phyloP scores from a whole-genome alignment of 1,139 yeast genomes.

The Candida tetrigidarum region DNA sequence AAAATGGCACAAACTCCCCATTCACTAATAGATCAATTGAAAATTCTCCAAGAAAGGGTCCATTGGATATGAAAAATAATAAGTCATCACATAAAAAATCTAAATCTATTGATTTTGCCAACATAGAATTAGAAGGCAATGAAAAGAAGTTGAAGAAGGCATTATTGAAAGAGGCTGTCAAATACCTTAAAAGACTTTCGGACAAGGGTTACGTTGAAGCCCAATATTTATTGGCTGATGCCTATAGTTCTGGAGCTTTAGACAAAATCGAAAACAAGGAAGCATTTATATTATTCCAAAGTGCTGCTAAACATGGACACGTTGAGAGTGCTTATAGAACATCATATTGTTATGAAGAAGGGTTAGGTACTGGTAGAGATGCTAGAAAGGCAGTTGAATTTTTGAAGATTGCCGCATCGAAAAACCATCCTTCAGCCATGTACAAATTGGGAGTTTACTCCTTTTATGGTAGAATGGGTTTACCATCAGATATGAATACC shows the following conservation, averaged over 20 bases:
- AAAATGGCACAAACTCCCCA: conserved; percentile 18
- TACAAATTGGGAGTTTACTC: conserved; percentile 87
- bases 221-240: conserved; percentile 88
- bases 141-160: conserved; percentile 45
- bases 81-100: conserved; percentile 23
- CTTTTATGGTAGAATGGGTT: conserved; percentile 84
- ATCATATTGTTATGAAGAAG: conserved; percentile 90
- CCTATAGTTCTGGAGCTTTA: conserved; percentile 82
- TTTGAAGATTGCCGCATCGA: conserved; percentile 84
- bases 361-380: conserved; percentile 90
- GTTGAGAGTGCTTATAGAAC: conserved; percentile 91
- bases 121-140: conserved; percentile 24
- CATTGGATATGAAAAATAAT: conserved; percentile 18
- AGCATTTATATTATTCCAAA: conserved; percentile 75
- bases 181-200: conserved; percentile 69
- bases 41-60: conserved; percentile 30
- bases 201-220: conserved; percentile 89
- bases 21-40: conserved; percentile 22
- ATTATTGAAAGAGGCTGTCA: conserved; percentile 75
- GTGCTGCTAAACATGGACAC: conserved; percentile 94
- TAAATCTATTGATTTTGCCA: conserved; percentile 28
- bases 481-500: conserved; percentile 66
- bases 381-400: conserved; percentile 85
- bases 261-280: conserved; percentile 83
- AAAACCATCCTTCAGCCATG: conserved; percentile 96